Percentiles rank a stretch among this genome's conserved stretches.
phyloP scores from a whole-genome alignment of 2,329 filamentous ascomycete genomes.

The Blastomyces gilchristii region DNA sequence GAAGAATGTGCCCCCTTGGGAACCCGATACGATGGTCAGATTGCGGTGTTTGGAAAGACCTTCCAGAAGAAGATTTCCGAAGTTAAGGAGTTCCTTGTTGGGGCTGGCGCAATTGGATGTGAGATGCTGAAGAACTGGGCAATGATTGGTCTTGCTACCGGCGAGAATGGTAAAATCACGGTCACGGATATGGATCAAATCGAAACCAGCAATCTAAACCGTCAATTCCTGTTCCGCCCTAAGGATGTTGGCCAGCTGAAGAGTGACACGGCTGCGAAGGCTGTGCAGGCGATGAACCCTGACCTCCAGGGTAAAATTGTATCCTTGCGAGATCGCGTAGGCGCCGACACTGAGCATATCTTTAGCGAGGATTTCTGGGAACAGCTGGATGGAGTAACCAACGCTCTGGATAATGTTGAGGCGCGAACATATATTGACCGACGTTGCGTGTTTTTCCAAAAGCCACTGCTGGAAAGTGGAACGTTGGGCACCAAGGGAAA shows the following conservation, averaged over 20 bases:
- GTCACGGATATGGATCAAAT: conserved; percentile 98
- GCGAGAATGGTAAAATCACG: conserved; percentile 76
- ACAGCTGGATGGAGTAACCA: conserved; percentile 79
- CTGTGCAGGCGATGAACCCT: conserved; percentile 93
- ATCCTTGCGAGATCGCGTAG: conserved; percentile 79
- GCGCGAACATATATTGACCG: conserved; percentile 93
- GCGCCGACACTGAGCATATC: conserved; percentile 80
- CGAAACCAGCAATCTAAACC: conserved; percentile 96
- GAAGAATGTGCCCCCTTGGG: conserved; percentile 78
- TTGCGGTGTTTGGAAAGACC: conserved; percentile 87
- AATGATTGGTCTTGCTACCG: conserved; percentile 89
- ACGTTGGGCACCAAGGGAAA: conserved; percentile 97
- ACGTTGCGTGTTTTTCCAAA: conserved; percentile 95
- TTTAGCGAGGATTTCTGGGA: conserved; percentile 95
- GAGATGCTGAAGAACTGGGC: conserved; percentile 99
- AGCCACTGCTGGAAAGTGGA: conserved; percentile 89
- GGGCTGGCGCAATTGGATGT: conserved; percentile 92
- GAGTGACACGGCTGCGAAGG: conserved; percentile 83
- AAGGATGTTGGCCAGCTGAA: conserved; percentile 93
- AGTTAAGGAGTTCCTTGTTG: conserved; percentile 85
- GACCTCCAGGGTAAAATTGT: conserved; percentile 79
- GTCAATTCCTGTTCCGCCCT: conserved; percentile 89
- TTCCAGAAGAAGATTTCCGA: conserved; percentile 92
- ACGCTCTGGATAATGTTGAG: conserved; percentile 94
- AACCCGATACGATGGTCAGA: conserved; percentile 89